Evolutionary conservation across 345 rosid genomes (phyloP), one percentile per base, ranked within the genome.

Genomic region (Ricinus communis): DNA sequence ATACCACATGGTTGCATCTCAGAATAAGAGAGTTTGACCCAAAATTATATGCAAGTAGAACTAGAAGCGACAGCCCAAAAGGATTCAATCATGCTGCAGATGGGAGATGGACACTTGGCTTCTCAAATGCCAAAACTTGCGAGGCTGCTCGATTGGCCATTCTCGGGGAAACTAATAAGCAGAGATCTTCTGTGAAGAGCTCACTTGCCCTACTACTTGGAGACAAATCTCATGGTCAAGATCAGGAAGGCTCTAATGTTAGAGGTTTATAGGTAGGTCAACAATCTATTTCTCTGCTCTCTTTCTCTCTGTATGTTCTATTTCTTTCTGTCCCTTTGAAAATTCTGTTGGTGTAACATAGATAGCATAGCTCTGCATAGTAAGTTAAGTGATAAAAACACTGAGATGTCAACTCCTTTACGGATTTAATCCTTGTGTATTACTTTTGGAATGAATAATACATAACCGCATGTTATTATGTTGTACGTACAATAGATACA

Each of bases 21-120:
- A 83, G 70, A 57, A 79, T 84, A 74, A 82, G 88, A 80, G 90
- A 87, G 53, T 84, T 78, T 57, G 85, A 87, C 52, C 87, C 88
- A 15, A 73, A 65, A 74, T 75, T 76, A 52, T 60, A 53, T 19
- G 55, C 54, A 27, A 73, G 81, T 70, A 79, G 79, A 82, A 62
- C 68, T 15, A 51, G 68, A 62, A 69, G 67, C 64, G 59, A 45
- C 62, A 60, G 61, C 68, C 43, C 69, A 9, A 77, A 72, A 70
- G 65, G 22, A 47, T 62, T 80, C 55, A 70, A 70, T 77, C 68
- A 74, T 30, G 66, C 62, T 13, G 38, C 67, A 10, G 90, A 87
- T 58, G 91, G 90, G 67, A 77, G 81, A 74, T 87, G 94, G 91
- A 84, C 83, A 22, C 81, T 87, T 56, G 94, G 88, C 60, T 89